Conservation (phyloP, 805 yeast species). For the Kregervanrija fluxuum region DNA sequence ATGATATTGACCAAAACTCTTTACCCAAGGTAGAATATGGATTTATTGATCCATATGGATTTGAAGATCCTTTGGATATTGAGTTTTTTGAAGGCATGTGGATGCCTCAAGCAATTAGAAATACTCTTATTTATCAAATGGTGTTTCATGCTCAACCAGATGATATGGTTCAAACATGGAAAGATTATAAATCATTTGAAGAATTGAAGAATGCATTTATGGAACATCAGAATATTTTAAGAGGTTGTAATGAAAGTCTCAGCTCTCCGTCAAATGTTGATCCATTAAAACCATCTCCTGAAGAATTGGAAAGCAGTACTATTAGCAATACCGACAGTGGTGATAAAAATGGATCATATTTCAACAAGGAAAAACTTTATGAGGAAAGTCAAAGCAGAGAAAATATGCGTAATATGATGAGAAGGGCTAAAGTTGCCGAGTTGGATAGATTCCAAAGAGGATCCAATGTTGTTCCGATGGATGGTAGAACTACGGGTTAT, state of each 20-base stretch:
- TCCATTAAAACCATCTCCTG: not conserved
- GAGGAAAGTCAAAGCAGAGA: constrained; percentile 1
- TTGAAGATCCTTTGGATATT: constrained; percentile 81
- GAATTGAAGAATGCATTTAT: constrained; percentile 53
- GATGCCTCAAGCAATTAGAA: constrained; percentile 75
- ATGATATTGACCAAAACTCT: constrained; percentile 29
- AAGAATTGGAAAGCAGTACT: not conserved
- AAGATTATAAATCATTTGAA: constrained; percentile 69
- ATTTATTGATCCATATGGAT: constrained; percentile 80
- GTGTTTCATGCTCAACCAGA: constrained; percentile 96
- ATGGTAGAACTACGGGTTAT: constrained; percentile 3
- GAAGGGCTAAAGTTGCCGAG: constrained; percentile 23
- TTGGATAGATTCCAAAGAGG: constrained; percentile 22
- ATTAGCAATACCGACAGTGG: not conserved
- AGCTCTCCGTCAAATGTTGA: not conserved
- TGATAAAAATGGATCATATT: not conserved
- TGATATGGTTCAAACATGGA: constrained; percentile 84
- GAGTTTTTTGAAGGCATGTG: constrained; percentile 80
- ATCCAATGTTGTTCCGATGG: constrained; percentile 6
- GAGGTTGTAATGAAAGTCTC: constrained; percentile 7
- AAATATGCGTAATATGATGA: constrained; percentile 12
- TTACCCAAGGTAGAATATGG: constrained; percentile 29
- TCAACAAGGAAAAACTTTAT: not conserved
- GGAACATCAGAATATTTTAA: constrained; percentile 14
- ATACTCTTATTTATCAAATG: constrained; percentile 72